phyloP scores from a whole-genome alignment of 306 rosid species.

The Ammopiptanthus mongolicus region DNA sequence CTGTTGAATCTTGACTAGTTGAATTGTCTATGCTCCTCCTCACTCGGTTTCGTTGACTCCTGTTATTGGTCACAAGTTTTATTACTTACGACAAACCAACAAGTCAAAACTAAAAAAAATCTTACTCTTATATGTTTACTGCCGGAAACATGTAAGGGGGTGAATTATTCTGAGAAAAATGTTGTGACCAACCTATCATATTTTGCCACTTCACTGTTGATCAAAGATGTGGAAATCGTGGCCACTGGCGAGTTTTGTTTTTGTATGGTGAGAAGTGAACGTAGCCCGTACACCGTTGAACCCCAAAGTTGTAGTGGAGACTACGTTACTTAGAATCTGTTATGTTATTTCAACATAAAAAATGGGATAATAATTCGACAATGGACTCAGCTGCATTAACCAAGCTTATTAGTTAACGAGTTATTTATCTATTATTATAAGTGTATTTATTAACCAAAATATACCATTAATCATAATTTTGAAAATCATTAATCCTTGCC shows the following conservation, averaged over 20 bases:
- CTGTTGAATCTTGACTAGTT: background rate
- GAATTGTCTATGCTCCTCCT: background rate
- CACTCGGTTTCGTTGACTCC: slow-evolving; percentile 17
- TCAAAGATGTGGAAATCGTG: background rate
- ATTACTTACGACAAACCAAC: background rate
- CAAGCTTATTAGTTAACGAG: too few species aligned
- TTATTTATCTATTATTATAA: too few species aligned
- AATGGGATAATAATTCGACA: too few species aligned
- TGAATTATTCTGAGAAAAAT: too few species aligned
- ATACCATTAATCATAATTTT: too few species aligned
- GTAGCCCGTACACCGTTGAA: background rate
- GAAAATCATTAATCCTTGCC: too few species aligned
- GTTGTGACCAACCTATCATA: background rate
- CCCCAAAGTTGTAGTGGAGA: background rate
- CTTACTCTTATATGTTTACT: background rate
- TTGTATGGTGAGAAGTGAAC: background rate
- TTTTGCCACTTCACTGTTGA: background rate
- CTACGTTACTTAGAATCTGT: too few species aligned
- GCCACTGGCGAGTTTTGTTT: background rate
- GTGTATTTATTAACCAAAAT: too few species aligned
- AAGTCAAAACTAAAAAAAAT: background rate
- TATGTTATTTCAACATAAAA: too few species aligned
- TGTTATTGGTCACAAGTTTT: background rate
- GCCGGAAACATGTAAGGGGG: too few species aligned
- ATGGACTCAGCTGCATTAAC: too few species aligned